Evolutionary conservation across 1,139 yeast genomes (phyloP).

Genomic region (Petasospora rhodanensis): DNA sequence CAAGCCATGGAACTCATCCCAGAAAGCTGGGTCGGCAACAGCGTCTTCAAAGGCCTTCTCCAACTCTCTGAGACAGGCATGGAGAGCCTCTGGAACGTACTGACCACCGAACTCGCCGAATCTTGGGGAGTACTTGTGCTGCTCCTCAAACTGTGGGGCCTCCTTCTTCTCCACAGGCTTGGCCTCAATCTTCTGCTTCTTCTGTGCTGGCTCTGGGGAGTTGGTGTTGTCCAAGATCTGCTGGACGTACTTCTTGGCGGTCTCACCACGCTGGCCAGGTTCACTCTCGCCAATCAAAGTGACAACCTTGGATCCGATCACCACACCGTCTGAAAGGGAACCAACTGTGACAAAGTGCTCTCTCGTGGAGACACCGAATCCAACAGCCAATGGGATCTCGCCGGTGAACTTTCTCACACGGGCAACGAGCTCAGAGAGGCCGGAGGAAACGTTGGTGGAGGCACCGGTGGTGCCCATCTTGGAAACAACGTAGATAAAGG

Average conservation of each 20-base stretch:
- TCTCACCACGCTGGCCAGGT: slow-evolving; percentile 53
- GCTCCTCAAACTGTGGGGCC: slow-evolving; percentile 48
- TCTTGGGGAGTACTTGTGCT: slow-evolving; percentile 58
- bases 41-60: slow-evolving; percentile 86
- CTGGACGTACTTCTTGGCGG: slow-evolving; percentile 63
- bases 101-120: slow-evolving; percentile 99
- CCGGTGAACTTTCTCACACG: slow-evolving; percentile 74
- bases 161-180: slow-evolving; percentile 28
- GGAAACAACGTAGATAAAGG: slow-evolving; percentile 92
- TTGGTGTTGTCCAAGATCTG: slow-evolving; percentile 56
- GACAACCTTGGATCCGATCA: slow-evolving; percentile 85
- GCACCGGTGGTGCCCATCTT: slow-evolving; percentile 99
- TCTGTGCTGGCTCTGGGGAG: slow-evolving; percentile 2
- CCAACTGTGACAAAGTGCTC: slow-evolving; percentile 86
- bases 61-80: slow-evolving; percentile 83
- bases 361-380: slow-evolving; percentile 93
- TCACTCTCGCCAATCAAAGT: slow-evolving; percentile 61
- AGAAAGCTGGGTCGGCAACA: slow-evolving; percentile 80
- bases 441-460: slow-evolving; percentile 54
- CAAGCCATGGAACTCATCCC: slow-evolving; percentile 85
- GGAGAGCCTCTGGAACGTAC: slow-evolving; percentile 94
- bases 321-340: slow-evolving; percentile 84
- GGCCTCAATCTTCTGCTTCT: slow-evolving; percentile 31
- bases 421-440: slow-evolving; percentile 62
- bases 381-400: slow-evolving; percentile 87